Evolutionary conservation across 2,329 filamentous ascomycete species (phyloP), one percentile per base, ranked within the genome.

Genomic region (Magnaporthiopsis poae): DNA sequence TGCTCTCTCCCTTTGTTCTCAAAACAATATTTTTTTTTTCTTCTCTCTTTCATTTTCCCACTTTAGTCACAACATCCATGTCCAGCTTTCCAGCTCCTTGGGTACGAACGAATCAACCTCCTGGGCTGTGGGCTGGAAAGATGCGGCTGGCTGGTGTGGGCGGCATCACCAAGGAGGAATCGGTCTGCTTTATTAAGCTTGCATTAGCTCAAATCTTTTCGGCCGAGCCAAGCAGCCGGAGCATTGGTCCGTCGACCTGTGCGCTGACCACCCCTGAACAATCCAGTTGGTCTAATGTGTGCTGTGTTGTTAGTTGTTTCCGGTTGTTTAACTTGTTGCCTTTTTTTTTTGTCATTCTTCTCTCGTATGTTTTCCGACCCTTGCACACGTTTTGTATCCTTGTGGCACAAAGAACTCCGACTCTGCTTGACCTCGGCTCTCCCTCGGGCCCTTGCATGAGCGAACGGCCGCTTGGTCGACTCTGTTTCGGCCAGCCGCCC

Each of bases 151-250:
- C 39, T 46, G 39, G 39, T 15, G 39, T 21, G 18, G 18, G 46
- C 18, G 18, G 15, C 5, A 18, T 18, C 46, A 52, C 15, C 15
- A 52, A 21, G 21, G 18, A 56, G n/a, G 46, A 9, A n/a, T 7
- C 4, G 18, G 5, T 12, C 62, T 60, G 46, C 63, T 64, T 7
- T 15, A 15, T 64, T 64, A 64, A 64, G 27, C 63, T 52, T 64
- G 63, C 63, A 64, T 64, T 64, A 64, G 63, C 46, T 64, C 46
- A 8, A 11, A 12, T 62, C 36, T 33, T 33, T 36, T 13, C 12
- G 13, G 9, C 29, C 21, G 25, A 11, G 33, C 27, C 61, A 29
- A 62, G 33, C 13, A 62, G 27, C 18, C 60, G 60, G 60, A 12
- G 35, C 31, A 29, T 35, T 62, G 29, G 29, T 35, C 60, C 60